phyloP scores from a whole-genome alignment of 371 early-diverging fungal species.

The Racocetra persica region DNA sequence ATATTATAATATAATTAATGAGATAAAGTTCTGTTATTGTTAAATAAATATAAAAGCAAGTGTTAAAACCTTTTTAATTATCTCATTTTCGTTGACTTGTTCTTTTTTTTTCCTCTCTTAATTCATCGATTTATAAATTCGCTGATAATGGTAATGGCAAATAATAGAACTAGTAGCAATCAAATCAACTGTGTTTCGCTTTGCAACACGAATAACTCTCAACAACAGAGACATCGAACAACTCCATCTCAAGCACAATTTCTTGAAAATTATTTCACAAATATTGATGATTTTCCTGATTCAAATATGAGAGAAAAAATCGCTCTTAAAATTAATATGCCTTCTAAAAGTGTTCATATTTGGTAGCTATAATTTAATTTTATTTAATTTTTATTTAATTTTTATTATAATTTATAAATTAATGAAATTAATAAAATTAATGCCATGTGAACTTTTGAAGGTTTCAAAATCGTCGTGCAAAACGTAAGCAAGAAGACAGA shows the following conservation, averaged over 20 bases:
- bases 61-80: too few species aligned
- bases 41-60: too few species aligned
- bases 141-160: too few species aligned
- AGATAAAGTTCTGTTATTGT: too few species aligned
- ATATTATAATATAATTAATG: too few species aligned
- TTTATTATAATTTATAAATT: not conserved
- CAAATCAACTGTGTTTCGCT: constrained; percentile 6
- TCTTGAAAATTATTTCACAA: constrained; percentile 27
- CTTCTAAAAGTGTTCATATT: constrained; percentile 39
- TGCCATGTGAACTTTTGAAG: not conserved
- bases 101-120: too few species aligned
- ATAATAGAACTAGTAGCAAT: too few species aligned
- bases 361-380: constrained; percentile 22
- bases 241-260: constrained; percentile 34
- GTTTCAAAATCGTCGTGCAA: constrained; percentile 40
- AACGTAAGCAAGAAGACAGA: constrained; percentile 38
- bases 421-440: too few species aligned
- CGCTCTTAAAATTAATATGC: constrained; percentile 19
- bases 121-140: too few species aligned
- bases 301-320: constrained; percentile 27
- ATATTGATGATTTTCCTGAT: constrained; percentile 38
- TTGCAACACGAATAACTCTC: not conserved
- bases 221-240: constrained; percentile 37
- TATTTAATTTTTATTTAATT: too few species aligned
- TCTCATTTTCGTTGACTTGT: too few species aligned